phyloP scores from a whole-genome alignment of 495 filamentous ascomycete species.

The Aspergillus nidulans region DNA sequence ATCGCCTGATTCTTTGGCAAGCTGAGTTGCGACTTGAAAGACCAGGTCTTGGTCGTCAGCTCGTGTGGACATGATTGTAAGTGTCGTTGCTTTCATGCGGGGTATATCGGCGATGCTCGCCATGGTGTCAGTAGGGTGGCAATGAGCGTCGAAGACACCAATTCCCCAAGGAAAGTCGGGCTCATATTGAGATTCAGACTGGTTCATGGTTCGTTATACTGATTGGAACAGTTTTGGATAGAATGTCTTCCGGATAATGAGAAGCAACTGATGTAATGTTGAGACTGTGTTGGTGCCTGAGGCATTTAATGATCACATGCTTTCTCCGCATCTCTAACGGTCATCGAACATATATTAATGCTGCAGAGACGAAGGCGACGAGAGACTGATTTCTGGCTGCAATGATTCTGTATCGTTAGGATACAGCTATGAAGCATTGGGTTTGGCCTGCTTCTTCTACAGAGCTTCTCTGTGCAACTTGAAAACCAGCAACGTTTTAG shows the following conservation, averaged over 20 bases:
- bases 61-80: constrained; percentile 89
- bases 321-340: constrained; percentile 21
- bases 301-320: constrained; percentile 28
- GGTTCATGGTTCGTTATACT: constrained; percentile 14
- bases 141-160: constrained; percentile 88
- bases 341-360: constrained; percentile 1
- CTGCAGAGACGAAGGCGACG: background rate
- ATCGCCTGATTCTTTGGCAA: constrained; percentile 28
- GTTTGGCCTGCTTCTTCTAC: background rate
- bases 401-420: background rate
- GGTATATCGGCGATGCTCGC: constrained; percentile 61
- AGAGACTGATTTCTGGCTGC: background rate
- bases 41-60: constrained; percentile 85
- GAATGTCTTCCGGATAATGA: background rate
- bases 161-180: constrained; percentile 73
- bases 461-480: constrained; percentile 1
- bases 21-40: constrained; percentile 53
- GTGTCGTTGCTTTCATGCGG: constrained; percentile 66
- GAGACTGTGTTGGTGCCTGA: constrained; percentile 10
- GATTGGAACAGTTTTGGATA: background rate
- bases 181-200: constrained; percentile 14
- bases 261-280: constrained; percentile 10
- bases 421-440: background rate
- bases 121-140: constrained; percentile 98
- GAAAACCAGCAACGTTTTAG: background rate